Conservation (phyloP, 768 basidiomycete genomes). For the Hortiboletus flavorubellus region DNA sequence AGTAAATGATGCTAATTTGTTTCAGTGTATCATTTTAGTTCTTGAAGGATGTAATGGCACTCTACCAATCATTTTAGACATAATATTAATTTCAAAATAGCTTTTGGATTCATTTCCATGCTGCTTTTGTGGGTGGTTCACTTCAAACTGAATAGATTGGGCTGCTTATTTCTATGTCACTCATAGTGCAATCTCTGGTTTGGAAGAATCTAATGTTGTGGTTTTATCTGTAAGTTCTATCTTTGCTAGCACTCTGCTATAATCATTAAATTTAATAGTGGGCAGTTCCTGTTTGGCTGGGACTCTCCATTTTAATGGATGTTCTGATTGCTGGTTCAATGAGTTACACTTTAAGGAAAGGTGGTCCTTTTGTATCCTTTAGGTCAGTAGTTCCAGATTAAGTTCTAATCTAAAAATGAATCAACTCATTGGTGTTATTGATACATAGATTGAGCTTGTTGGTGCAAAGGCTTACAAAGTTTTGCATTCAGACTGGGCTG, state of each 20-base stretch:
- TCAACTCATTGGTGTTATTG: neutral
- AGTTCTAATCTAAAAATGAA: neutral
- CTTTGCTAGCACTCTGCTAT: neutral
- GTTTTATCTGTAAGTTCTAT: neutral
- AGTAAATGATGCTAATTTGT: neutral
- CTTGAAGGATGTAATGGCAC: constrained; percentile 21
- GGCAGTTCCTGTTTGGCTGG: constrained; percentile 21
- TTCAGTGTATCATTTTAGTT: constrained; percentile 12
- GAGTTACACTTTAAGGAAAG: constrained; percentile 11
- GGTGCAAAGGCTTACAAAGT: constrained; percentile 15
- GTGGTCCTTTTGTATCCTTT: neutral
- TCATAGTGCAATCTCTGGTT: neutral
- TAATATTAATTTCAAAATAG: constrained; percentile 10
- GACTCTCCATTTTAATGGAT: constrained; percentile 18
- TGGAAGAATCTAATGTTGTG: neutral
- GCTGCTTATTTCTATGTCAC: neutral
- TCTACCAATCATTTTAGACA: neutral
- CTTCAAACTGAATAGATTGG: neutral
- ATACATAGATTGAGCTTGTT: constrained; percentile 11
- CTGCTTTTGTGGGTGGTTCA: constrained; percentile 13
- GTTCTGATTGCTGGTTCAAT: constrained; percentile 23
- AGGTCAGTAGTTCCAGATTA: constrained; percentile 11
- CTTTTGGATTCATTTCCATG: constrained; percentile 12
- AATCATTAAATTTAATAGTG: constrained; percentile 12
- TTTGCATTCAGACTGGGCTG: constrained; percentile 27